phyloP scores from a whole-genome alignment of 2,329 filamentous ascomycete species.

The Trichoderma cornu-damae region DNA sequence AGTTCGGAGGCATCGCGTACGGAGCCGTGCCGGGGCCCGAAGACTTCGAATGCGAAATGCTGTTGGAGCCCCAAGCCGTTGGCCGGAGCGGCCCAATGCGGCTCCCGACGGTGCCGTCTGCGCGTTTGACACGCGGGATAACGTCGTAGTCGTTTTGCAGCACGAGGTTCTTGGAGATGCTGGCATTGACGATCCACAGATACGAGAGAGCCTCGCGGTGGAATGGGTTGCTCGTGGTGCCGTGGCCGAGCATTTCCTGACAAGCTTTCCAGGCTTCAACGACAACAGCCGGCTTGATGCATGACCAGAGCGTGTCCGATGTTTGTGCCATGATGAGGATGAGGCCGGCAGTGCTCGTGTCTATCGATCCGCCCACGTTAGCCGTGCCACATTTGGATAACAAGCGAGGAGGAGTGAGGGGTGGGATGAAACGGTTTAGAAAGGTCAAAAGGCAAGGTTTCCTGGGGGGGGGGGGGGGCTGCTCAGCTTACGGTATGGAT shows the following conservation, averaged over 20 bases:
- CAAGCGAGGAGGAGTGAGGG: too few species aligned
- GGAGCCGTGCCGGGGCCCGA: not conserved
- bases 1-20: too few species aligned
- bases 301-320: not conserved
- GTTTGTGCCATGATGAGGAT: slow-evolving; percentile 22
- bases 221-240: not conserved
- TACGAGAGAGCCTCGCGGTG: slow-evolving; percentile 7
- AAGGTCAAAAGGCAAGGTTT: not conserved
- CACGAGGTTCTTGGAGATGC: not conserved
- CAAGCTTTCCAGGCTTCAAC: slow-evolving; percentile 14
- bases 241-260: slow-evolving; percentile 15
- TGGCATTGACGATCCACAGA: slow-evolving; percentile 11
- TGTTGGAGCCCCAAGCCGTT: not conserved
- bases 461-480: not conserved
- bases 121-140: not conserved
- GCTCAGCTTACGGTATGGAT: not conserved
- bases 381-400: not conserved
- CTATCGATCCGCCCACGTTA: slow-evolving; percentile 5
- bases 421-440: too few species aligned
- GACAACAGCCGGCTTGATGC: not conserved
- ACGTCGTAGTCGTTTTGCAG: not conserved
- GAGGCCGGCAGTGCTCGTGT: slow-evolving; percentile 21
- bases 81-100: too few species aligned
- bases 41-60: not conserved
- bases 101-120: too few species aligned